Percentiles rank a stretch among this genome's conserved stretches.
phyloP scores from a whole-genome alignment of 257 asterid genomes.

The Ophiorrhiza pumila region DNA sequence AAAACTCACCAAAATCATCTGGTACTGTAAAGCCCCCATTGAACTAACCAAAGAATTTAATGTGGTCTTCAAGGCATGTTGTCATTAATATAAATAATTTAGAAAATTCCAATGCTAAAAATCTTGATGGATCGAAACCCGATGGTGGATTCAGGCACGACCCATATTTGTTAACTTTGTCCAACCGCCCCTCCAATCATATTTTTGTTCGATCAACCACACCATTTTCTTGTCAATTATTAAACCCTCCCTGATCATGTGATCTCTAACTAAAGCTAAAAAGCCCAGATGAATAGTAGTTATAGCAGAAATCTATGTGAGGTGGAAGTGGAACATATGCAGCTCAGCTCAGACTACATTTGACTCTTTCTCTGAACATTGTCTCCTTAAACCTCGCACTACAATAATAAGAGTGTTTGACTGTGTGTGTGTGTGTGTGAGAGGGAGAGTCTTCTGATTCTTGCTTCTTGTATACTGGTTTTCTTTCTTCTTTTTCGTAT shows the following conservation, averaged over 20 bases:
- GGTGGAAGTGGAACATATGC: background rate
- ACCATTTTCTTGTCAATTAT: background rate
- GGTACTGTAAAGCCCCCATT: background rate
- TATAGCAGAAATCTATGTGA: background rate
- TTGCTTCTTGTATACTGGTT: constrained; percentile 3
- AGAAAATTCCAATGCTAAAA: constrained; percentile 12
- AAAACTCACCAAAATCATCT: constrained; percentile 20
- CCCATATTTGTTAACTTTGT: constrained; percentile 11
- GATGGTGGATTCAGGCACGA: constrained; percentile 9
- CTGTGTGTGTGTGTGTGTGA: background rate
- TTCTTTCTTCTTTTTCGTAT: background rate
- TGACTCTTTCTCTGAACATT: constrained; percentile 16
- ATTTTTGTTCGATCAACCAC: constrained; percentile 11
- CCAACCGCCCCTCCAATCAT: constrained; percentile 22
- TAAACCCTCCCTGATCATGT: constrained; percentile 17
- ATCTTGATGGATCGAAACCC: constrained; percentile 4
- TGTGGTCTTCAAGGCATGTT: constrained; percentile 9
- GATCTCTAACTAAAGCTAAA: constrained; percentile 13
- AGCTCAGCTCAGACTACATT: constrained; percentile 1
- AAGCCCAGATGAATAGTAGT: background rate
- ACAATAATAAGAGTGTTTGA: background rate
- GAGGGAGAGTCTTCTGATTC: background rate
- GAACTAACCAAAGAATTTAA: constrained; percentile 9
- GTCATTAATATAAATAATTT: background rate
- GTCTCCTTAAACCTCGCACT: constrained; percentile 20